Percentiles rank a stretch among this genome's conserved stretches.
phyloP scores from a whole-genome alignment of 2,329 filamentous ascomycete genomes.

The Furcasterigmium sp. region DNA sequence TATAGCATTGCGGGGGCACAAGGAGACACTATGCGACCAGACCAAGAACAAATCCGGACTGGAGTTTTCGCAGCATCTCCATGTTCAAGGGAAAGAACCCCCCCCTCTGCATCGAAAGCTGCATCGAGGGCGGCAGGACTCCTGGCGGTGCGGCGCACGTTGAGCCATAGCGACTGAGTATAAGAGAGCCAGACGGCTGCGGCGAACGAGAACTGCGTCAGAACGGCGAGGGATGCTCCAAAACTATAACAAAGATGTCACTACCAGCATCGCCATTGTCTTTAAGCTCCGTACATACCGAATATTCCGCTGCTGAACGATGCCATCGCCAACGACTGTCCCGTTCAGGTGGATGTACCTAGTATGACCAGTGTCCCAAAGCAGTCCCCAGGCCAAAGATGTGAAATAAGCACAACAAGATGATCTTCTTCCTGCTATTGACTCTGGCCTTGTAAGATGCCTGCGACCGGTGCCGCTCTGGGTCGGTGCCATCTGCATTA shows the following conservation, averaged over 20 bases:
- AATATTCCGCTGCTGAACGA: constrained; percentile 1
- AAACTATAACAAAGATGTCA: background rate
- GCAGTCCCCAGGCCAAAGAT: background rate
- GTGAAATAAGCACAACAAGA: constrained; percentile 1
- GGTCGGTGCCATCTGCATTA: too few species aligned
- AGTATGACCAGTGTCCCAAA: background rate
- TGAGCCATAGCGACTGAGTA: constrained; percentile 5
- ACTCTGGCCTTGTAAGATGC: background rate
- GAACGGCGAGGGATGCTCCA: constrained; percentile 3
- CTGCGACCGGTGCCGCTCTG: too few species aligned
- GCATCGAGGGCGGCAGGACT: constrained; percentile 2
- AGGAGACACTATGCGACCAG: constrained; percentile 10
- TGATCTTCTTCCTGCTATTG: background rate
- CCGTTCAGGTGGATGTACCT: constrained; percentile 2
- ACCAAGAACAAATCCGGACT: constrained; percentile 6
- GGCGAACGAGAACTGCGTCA: constrained; percentile 4
- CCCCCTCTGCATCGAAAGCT: constrained; percentile 4
- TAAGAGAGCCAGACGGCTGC: constrained; percentile 2
- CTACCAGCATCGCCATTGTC: too few species aligned
- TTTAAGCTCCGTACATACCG: background rate
- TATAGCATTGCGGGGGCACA: constrained; percentile 6
- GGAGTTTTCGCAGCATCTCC: constrained; percentile 7
- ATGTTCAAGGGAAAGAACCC: constrained; percentile 5
- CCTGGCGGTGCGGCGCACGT: background rate
- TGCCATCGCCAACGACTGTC: background rate